Evolutionary conservation across 768 basidiomycete species (phyloP).

Genomic region (Boletus vinaceobasis): DNA sequence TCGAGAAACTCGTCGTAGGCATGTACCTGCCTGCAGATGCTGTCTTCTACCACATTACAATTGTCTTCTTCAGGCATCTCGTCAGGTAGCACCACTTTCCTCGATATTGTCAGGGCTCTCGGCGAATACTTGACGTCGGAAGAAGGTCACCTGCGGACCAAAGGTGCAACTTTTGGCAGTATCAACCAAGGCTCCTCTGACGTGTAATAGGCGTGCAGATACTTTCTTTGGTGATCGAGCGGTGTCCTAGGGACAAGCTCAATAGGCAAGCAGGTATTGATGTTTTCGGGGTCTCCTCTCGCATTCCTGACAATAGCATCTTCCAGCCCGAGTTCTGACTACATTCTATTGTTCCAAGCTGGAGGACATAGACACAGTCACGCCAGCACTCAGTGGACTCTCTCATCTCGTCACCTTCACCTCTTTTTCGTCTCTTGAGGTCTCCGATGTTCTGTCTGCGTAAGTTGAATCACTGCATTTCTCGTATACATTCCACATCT

Average conservation of each 20-base stretch:
- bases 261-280: slow-evolving; percentile 79
- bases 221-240: slow-evolving; percentile 65
- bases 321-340: slow-evolving; percentile 73
- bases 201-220: slow-evolving; percentile 70
- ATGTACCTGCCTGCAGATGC: slow-evolving; percentile 23
- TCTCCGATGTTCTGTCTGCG: slow-evolving; percentile 55
- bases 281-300: neutral
- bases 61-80: slow-evolving; percentile 43
- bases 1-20: slow-evolving; percentile 60
- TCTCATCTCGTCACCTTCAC: slow-evolving; percentile 60
- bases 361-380: slow-evolving; percentile 79
- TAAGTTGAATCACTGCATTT: slow-evolving; percentile 33
- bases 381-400: slow-evolving; percentile 78
- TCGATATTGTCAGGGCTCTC: slow-evolving; percentile 80
- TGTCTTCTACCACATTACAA: neutral
- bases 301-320: neutral
- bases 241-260: slow-evolving; percentile 58
- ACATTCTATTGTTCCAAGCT: slow-evolving; percentile 84
- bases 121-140: slow-evolving; percentile 88
- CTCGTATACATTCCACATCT: neutral
- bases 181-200: slow-evolving; percentile 1
- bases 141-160: slow-evolving; percentile 70
- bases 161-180: slow-evolving; percentile 51
- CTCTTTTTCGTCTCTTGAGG: slow-evolving; percentile 62
- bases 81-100: slow-evolving; percentile 53